Conservation (phyloP, 2,329 filamentous ascomycete species). For the Cercospora berteroae region DNA sequence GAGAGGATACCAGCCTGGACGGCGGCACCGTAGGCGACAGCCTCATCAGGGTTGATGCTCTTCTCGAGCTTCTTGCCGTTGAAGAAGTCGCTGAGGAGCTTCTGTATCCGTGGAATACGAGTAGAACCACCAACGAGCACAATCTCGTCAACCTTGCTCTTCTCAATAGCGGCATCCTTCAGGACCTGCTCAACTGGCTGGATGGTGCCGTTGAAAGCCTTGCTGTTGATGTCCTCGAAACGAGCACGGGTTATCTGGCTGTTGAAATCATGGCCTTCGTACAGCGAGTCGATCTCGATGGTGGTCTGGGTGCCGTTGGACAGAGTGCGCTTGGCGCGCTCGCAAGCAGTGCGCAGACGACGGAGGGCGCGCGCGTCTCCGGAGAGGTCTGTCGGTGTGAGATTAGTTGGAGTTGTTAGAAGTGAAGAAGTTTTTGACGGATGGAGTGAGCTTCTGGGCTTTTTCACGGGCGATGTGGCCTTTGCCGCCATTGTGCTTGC, state of each 20-base stretch:
- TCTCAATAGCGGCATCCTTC: slow-evolving; percentile 85
- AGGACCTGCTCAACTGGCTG: slow-evolving; percentile 95
- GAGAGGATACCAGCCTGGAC: slow-evolving; percentile 99
- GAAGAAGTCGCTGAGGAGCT: slow-evolving; percentile 98
- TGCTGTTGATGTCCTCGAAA: slow-evolving; percentile 98
- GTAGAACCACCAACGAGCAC: slow-evolving; percentile 98
- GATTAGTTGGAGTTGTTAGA: too few species aligned
- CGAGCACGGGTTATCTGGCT: slow-evolving; percentile 95
- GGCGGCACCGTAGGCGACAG: slow-evolving; percentile 96
- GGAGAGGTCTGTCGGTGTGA: too few species aligned
- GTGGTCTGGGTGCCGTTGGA: slow-evolving; percentile 97
- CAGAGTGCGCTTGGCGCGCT: slow-evolving; percentile 98
- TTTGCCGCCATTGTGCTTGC: too few species aligned
- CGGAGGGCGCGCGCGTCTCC: too few species aligned
- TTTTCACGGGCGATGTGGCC: too few species aligned
- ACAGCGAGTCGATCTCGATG: slow-evolving; percentile 97
- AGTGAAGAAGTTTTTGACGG: too few species aligned
- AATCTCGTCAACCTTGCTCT: slow-evolving; percentile 93
- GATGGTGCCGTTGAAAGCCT: slow-evolving; percentile 89
- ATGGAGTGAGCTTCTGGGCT: too few species aligned
- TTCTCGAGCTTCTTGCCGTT: slow-evolving; percentile 99
- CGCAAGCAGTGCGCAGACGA: slow-evolving; percentile 94
- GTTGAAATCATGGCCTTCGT: slow-evolving; percentile 97
- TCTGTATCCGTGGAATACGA: slow-evolving; percentile 98
- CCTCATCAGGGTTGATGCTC: slow-evolving; percentile 99